phyloP scores from a whole-genome alignment of 2,329 filamentous ascomycete species.

The Curvularia eragrostidis region DNA sequence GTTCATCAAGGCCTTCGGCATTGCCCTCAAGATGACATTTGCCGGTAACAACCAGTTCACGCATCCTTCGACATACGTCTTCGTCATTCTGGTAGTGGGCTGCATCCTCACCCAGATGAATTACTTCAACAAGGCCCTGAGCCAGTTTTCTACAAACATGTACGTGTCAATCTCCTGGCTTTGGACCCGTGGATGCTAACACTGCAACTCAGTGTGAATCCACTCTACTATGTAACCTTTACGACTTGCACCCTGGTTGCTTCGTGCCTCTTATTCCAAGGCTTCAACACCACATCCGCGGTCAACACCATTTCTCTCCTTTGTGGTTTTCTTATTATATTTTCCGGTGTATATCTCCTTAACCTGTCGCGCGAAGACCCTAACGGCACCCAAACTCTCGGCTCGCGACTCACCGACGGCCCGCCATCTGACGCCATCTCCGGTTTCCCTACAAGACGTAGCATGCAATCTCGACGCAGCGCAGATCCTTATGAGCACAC shows the following conservation, averaged over 20 bases:
- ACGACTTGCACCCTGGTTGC: constrained; percentile 93
- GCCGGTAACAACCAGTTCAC: constrained; percentile 93
- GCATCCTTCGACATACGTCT: constrained; percentile 95
- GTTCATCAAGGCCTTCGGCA: constrained; percentile 98
- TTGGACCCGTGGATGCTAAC: constrained; percentile 14
- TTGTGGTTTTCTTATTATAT: constrained; percentile 92
- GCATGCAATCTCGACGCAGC: constrained; percentile 86
- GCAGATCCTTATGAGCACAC: constrained; percentile 51
- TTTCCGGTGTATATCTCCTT: constrained; percentile 92
- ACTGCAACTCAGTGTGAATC: constrained; percentile 73
- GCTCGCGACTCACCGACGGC: constrained; percentile 66
- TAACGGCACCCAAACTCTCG: constrained; percentile 72
- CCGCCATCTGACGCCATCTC: constrained; percentile 92
- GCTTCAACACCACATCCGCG: constrained; percentile 92
- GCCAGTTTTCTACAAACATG: constrained; percentile 97
- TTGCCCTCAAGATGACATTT: constrained; percentile 94
- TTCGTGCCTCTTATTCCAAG: constrained; percentile 93
- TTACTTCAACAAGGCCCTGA: constrained; percentile 98
- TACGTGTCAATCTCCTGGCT: constrained; percentile 57
- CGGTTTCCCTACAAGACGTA: constrained; percentile 85
- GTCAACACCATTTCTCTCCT: constrained; percentile 93
- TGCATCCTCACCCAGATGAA: constrained; percentile 99
- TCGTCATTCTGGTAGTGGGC: constrained; percentile 88
- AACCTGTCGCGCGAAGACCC: constrained; percentile 95
- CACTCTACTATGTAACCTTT: constrained; percentile 96